These are phyloP conservation scores for Sporisorium graminicola DNA, from an alignment of 1,284 basidiomycete genomes.

Conservation along the genomic window DNA sequence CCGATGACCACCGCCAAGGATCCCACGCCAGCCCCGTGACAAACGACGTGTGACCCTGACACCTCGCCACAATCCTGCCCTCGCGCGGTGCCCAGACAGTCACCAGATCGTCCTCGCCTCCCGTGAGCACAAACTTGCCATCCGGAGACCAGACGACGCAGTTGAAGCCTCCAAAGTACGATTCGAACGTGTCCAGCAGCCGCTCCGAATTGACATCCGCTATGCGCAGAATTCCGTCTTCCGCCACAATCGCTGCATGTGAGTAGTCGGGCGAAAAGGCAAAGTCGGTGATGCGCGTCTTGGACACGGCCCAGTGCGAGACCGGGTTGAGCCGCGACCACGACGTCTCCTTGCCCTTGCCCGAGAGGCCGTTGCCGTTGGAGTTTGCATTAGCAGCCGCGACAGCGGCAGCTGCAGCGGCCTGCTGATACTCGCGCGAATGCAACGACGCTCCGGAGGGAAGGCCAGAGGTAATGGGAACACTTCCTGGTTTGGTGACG, in stretches of 20 bases:
- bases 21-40: constrained; percentile 91
- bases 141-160: constrained; percentile 95
- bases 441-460: constrained; percentile 22
- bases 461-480: constrained; percentile 44
- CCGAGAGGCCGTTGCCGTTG: constrained; percentile 41
- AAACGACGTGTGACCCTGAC: constrained; percentile 95
- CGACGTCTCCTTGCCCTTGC: constrained; percentile 49
- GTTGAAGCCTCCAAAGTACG: constrained; percentile 74
- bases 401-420: constrained; percentile 34
- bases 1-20: constrained; percentile 76
- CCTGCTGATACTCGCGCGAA: constrained; percentile 44
- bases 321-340: constrained; percentile 60
- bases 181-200: constrained; percentile 55
- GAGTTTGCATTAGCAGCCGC: constrained; percentile 31
- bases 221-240: constrained; percentile 62
- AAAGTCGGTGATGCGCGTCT: constrained; percentile 56
- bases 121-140: constrained; percentile 87
- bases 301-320: constrained; percentile 58
- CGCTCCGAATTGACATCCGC: constrained; percentile 59
- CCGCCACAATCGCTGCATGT: constrained; percentile 56
- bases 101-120: constrained; percentile 92
- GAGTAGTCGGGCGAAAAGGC: constrained; percentile 62
- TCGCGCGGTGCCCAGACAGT: constrained; percentile 72
- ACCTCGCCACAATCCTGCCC: constrained; percentile 83
- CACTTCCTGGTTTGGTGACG: constrained; percentile 45